Evolutionary conservation across 192 early-diverging fungal species (phyloP).

Genomic region (Backusella tuberculispora): DNA sequence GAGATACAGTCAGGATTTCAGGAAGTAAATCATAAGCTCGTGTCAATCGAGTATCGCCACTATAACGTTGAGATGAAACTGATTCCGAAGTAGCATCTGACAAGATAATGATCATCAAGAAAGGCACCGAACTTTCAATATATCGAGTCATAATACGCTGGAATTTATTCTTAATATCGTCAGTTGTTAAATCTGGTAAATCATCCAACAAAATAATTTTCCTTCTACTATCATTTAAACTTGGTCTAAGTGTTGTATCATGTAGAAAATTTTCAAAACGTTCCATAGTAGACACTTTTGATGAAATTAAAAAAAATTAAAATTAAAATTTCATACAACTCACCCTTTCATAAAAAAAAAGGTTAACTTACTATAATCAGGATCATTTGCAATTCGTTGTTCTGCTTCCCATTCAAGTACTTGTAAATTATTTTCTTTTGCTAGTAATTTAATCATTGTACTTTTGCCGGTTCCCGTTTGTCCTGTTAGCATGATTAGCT

Average conservation of each 20-base stretch:
- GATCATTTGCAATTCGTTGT: background rate
- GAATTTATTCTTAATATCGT: background rate
- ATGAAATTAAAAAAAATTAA: background rate
- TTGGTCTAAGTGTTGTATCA: background rate
- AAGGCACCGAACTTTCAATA: background rate
- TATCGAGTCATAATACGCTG: background rate
- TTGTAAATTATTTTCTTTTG: background rate
- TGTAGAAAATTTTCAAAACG: conserved; percentile 14
- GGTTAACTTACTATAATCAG: background rate
- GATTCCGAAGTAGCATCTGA: background rate
- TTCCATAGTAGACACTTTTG: background rate
- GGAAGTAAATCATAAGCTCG: background rate
- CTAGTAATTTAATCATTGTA: background rate
- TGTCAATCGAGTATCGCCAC: background rate
- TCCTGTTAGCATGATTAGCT: conserved; percentile 10
- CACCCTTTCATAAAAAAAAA: background rate
- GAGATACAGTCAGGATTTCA: background rate
- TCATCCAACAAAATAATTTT: conserved; percentile 23
- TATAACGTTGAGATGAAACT: background rate
- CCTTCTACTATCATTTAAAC: background rate
- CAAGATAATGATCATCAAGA: conserved; percentile 5
- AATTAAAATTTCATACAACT: too few species aligned
- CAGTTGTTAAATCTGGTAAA: background rate
- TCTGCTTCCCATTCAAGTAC: conserved; percentile 17
- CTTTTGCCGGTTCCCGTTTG: conserved; percentile 18